Conservation (phyloP, 352 stramenopile species). For the Pythium coloratum region DNA sequence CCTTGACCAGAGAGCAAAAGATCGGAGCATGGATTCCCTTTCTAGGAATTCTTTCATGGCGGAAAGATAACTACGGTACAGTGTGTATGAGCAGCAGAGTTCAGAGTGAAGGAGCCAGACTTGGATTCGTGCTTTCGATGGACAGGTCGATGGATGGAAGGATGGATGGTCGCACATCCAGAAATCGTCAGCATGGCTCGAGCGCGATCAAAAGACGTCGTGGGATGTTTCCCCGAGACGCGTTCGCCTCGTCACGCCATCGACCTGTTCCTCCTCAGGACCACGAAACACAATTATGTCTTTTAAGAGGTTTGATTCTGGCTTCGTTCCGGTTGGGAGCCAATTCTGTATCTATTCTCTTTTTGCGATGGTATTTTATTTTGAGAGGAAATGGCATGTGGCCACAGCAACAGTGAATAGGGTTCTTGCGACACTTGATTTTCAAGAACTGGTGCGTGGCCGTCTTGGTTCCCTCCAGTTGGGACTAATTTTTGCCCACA, state of each 20-base stretch:
- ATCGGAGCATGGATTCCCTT: no score
- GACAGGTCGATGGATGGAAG: neutral
- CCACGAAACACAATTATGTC: neutral
- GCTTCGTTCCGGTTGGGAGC: no score
- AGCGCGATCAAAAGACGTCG: slow-evolving; percentile 2
- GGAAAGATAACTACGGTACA: no score
- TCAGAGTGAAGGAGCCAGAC: neutral
- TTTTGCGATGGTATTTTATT: slow-evolving; percentile 21
- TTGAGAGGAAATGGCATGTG: slow-evolving; percentile 12
- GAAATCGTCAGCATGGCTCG: neutral
- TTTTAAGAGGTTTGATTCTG: slow-evolving; percentile 1
- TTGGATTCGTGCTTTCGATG: neutral
- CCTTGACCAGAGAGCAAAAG: no score
- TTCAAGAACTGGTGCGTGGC: slow-evolving; percentile 22
- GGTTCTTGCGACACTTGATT: slow-evolving; percentile 27
- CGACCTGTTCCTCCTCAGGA: neutral
- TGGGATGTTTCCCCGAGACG: slow-evolving; percentile 4
- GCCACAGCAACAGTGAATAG: slow-evolving; percentile 3
- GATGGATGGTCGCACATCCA: neutral
- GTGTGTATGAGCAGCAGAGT: neutral
- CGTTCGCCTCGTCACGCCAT: slow-evolving; percentile 19
- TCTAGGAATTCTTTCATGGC: no score
- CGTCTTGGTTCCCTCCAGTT: neutral
- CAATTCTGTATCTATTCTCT: slow-evolving; percentile 13
- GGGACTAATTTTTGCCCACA: slow-evolving; percentile 24